Base-by-base conservation (phyloP, 495 filamentous ascomycete genomes). In the Recurvomyces mirabilis region DNA sequence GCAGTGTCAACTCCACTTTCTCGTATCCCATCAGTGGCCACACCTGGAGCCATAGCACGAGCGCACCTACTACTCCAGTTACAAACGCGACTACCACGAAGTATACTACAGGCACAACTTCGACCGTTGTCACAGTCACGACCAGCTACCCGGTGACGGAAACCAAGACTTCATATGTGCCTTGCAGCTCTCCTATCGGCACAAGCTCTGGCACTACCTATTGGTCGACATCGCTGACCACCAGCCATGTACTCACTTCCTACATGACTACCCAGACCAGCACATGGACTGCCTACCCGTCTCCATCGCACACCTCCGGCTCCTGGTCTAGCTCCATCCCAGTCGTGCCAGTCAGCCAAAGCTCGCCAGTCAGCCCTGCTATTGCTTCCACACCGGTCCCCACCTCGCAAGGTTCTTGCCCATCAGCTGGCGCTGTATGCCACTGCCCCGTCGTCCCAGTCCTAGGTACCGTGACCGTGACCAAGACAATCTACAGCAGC, bases 221-320 rank as follows among this genome's bases (percentile, higher is more conserved):
- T 22, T 47, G 30, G 18, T 40, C 43, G 33, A 47, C 43, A 36
- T 47, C 43, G 3, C 28, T 47, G 14, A 40, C 36, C 7, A 11
- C 43, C 9, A 47, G 26, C 18, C 36, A 31, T 12, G 14, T 39
- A 4, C 26, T 36, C 10, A 47, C 12, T 17, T 29, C 43, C 2
- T 47, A 47, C 36, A 31, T 31, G 34, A 47, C 43, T 3, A 47
- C 43, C 36, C 9, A 26, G 24, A 40, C 36, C 2, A 14, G 9
- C 9, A 39, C 34, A 2, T 30, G 40, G n/a, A 22, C 17, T 12
- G 43, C 21, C 36, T 39, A 28, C 36, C 43, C 43, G 9, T n/a
- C n/a, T n/a, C n/a, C n/a, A n/a, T n/a, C n/a, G n/a, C n/a, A n/a
- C n/a, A 7, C 42, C 7, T 12, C 42, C 9, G 26, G 17, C 1